Percentiles rank a stretch among this genome's conserved stretches.
Conservation (phyloP, 352 stramenopile genomes). For the Aphanomyces astaci region DNA sequence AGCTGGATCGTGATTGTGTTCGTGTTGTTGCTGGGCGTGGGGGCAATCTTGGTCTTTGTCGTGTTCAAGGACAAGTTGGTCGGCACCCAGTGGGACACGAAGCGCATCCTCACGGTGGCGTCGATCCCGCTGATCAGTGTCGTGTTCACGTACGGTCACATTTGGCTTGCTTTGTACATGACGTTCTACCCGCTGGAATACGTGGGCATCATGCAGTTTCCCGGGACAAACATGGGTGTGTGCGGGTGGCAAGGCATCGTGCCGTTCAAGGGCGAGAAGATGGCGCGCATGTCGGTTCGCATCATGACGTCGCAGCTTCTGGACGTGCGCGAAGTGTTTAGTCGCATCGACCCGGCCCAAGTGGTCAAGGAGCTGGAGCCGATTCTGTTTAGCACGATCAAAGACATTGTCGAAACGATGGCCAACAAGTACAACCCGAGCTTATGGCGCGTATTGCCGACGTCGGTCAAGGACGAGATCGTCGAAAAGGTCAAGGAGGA, state of each 20-base stretch:
- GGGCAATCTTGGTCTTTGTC: constrained; percentile 61
- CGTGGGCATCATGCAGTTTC: constrained; percentile 82
- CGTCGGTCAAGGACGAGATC: constrained; percentile 85
- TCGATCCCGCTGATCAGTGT: constrained; percentile 83
- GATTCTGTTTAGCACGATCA: constrained; percentile 84
- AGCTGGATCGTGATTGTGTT: constrained; percentile 47
- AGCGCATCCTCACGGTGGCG: constrained; percentile 66
- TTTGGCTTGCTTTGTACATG: constrained; percentile 95
- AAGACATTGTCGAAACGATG: constrained; percentile 83
- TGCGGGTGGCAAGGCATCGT: constrained; percentile 96
- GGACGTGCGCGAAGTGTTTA: constrained; percentile 89
- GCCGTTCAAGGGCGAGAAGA: constrained; percentile 94
- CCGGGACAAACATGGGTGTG: constrained; percentile 84
- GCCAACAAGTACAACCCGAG: constrained; percentile 84
- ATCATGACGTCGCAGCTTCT: constrained; percentile 94
- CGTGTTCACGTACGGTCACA: constrained; percentile 92
- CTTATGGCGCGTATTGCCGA: constrained; percentile 65
- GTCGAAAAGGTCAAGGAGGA: constrained; percentile 93
- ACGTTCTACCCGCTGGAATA: constrained; percentile 97
- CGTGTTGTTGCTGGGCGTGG: constrained; percentile 43
- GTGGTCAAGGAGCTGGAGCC: constrained; percentile 91
- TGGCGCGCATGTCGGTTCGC: constrained; percentile 89
- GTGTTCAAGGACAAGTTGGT: constrained; percentile 53
- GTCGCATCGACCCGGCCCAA: constrained; percentile 78
- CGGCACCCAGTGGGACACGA: constrained; percentile 45